Conservation (phyloP, 208 protist genomes). For the Balamuthia mandrillaris region DNA sequence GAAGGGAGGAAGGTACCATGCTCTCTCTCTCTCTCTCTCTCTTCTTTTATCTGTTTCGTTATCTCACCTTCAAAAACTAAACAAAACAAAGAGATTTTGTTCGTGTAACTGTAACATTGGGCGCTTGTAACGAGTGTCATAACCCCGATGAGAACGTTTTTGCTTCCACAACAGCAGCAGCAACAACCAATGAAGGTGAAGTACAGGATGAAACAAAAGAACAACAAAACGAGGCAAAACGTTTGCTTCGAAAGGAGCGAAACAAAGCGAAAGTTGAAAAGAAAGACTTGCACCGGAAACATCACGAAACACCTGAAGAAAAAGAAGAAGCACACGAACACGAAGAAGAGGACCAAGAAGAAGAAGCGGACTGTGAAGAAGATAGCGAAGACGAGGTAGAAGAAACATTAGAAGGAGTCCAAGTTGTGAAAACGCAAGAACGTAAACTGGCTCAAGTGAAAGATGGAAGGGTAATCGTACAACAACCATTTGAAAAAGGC, state of each 20-base stretch:
- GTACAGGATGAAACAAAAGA: neutral
- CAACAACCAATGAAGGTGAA: neutral
- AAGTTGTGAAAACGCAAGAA: constrained; percentile 5
- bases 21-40: no score
- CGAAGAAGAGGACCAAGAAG: neutral
- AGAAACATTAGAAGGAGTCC: no score
- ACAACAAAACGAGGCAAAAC: neutral
- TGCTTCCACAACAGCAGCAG: neutral
- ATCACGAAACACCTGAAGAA: neutral
- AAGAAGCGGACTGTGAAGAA: neutral
- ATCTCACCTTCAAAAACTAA: no score
- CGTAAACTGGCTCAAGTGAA: neutral
- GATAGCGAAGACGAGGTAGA: neutral
- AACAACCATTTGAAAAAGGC: constrained; percentile 23
- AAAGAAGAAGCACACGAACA: neutral
- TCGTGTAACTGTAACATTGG: no score
- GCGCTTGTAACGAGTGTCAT: no score
- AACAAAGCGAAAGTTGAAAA: neutral
- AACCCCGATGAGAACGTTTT: no score
- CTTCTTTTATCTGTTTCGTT: no score
- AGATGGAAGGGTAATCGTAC: neutral
- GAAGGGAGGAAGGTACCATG: no score
- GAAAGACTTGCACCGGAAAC: neutral
- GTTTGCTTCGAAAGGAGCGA: neutral
- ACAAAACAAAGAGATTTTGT: no score